Evolutionary conservation across 2,329 filamentous ascomycete species (phyloP), one percentile per base, ranked within the genome.

Genomic region (Fusarium irregulare): DNA sequence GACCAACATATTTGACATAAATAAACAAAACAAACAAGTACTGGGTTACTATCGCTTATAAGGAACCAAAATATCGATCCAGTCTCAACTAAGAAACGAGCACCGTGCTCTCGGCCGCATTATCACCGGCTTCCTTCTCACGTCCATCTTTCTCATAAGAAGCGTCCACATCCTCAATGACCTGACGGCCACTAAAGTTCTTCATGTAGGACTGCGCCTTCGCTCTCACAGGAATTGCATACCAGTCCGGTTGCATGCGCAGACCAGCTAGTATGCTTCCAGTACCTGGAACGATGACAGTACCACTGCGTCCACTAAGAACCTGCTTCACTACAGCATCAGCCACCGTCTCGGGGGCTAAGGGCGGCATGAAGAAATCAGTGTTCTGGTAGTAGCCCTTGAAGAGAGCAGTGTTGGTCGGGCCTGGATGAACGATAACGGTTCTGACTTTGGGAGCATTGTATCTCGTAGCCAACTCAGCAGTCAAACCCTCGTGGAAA

Each of bases 401-500:
- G 56, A 81, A 80, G 5, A 81, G 76, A 4, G 77, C 68, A 16
- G 78, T 81, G 42, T 71, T 73, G 74, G 76, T 84, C 77, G 77
- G 72, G 34, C 76, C 79, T 73, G 88, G 90, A 67, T 88, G 88
- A 50, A 92, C 85, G 10, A 89, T 73, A n/a, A 93, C 85, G 7
- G 90, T 92, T 51, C 90, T 84, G 28, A 93, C 87, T 60, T 84
- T 85, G 2, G 85, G 86, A 2, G 90, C 90, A 25, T 87, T 83
- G 77, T 93, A 92, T 32, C 84, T 80, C 7, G 86, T 87, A 40
- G 79, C 80, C 50, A 92, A 78, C 78, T 92, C 89, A 3, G 84
- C 82, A 2, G 84, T 80, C 4, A 92, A 78, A 0, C 86, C 91
- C 76, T 93, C 90, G 75, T 93, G 90, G 77, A 93, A 90, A 4